Conservation (phyloP, 1,284 basidiomycete genomes). For the Coniferiporia sulphurascens region DNA sequence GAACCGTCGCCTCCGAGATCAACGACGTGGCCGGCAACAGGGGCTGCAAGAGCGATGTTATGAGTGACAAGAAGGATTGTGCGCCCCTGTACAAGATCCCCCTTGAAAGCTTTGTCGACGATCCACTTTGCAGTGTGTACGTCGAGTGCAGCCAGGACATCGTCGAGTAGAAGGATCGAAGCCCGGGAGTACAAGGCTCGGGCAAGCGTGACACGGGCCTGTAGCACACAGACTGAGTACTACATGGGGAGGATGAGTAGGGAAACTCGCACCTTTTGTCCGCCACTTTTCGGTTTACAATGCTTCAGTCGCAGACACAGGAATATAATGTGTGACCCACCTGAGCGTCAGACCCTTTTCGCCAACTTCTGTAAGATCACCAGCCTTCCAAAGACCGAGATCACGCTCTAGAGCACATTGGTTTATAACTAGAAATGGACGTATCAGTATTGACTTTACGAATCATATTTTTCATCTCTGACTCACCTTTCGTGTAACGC, state of each 20-base stretch:
- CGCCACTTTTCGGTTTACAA: conserved; percentile 32
- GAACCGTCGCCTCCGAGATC: conserved; percentile 30
- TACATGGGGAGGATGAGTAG: too few relatives aligned
- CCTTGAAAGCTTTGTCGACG: conserved; percentile 38
- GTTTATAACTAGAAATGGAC: conserved; percentile 43
- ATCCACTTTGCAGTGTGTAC: conserved; percentile 43
- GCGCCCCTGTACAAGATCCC: conserved; percentile 36
- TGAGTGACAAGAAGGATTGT: conserved; percentile 43
- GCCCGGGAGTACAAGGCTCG: conserved; percentile 36
- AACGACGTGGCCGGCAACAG: conserved; percentile 36
- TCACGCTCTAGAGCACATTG: conserved; percentile 64
- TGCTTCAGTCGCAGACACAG: conserved; percentile 2
- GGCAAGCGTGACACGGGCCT: conserved; percentile 30
- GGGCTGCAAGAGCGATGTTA: conserved; percentile 38
- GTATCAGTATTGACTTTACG: background rate
- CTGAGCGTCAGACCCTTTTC: conserved; percentile 30
- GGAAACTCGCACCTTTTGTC: conserved; percentile 32
- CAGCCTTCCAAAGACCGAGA: conserved; percentile 62
- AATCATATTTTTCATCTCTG: background rate
- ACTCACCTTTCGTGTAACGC: conserved; percentile 38
- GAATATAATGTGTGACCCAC: conserved; percentile 5
- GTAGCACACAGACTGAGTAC: background rate
- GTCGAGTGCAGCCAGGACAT: conserved; percentile 39
- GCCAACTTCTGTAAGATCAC: conserved; percentile 41
- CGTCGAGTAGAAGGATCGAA: conserved; percentile 37